Base-by-base conservation (phyloP, 495 filamentous ascomycete species). In the Bombardia bombarda region DNA sequence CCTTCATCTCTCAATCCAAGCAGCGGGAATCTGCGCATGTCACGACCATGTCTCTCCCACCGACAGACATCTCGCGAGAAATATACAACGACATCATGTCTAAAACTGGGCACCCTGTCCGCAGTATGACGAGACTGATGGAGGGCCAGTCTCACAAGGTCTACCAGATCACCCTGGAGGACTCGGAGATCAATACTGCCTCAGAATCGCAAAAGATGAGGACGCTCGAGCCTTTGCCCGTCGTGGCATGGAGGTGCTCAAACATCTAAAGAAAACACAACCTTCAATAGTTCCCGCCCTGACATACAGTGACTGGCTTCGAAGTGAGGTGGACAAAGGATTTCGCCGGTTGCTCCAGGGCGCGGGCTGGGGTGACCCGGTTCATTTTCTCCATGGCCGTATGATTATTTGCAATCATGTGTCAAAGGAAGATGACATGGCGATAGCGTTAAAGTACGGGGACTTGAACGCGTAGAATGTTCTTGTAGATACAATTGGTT, bases 331-430 rank as follows among this genome's bases (percentile, higher is more conserved):
- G 17, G 34, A 37, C 34, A 37, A 37, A 37, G 34, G 34, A 37
- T 37, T 37, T 37, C 34, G 34, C 17, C 34, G 34, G 34, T 37
- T 18, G 34, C 34, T 37, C 34, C 14, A 13, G 17, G 14, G 33
- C 17, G 17, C 33, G 33, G 33, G 20, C 33, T 36, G 33, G 33
- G 33, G 33, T 17, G 34, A 37, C 22, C 34, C 17, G 22, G 34
- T 37, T 37, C 34, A 37, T 18, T 37, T 37, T 18, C 34, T 37
- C 17, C 34, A 37, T 37, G 17, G 34, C 34, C 34, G 34, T 37
- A 37, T 18, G 17, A 37, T 37, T 18, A 37, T 37, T 18, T 18
- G 17, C 20, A 16, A 37, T 20, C 20, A 20, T 16, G 17, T 37
- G 34, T 18, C 34, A 18, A 18, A 37, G 22, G 20, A 37, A 16